Conservation (phyloP, 2,329 filamentous ascomycete genomes). For the Didymella lethalis region DNA sequence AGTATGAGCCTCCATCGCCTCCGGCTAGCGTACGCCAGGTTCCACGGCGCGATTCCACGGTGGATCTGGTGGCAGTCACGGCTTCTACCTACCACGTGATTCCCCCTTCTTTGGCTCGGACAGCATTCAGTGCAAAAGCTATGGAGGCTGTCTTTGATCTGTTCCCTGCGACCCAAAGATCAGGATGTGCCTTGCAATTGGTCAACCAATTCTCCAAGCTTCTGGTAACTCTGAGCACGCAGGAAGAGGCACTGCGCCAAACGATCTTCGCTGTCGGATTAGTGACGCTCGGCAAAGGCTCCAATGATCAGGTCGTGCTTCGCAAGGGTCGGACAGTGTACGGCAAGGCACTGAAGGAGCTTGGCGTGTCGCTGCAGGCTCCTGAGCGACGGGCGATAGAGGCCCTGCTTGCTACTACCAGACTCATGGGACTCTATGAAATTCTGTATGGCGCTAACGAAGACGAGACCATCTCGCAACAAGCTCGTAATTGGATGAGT, state of each 20-base stretch:
- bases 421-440: constrained; percentile 21
- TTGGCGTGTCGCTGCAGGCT: constrained; percentile 31
- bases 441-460: constrained; percentile 41
- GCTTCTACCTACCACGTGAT: constrained; percentile 18
- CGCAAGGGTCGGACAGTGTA: constrained; percentile 37
- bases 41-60: not conserved
- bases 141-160: constrained; percentile 34
- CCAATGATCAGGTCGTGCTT: constrained; percentile 25
- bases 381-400: constrained; percentile 28
- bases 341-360: constrained; percentile 35
- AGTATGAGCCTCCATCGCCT: constrained; percentile 5
- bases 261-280: constrained; percentile 37
- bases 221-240: constrained; percentile 30
- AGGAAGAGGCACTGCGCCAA: constrained; percentile 36
- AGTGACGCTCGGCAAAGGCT: constrained; percentile 33
- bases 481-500: constrained; percentile 40
- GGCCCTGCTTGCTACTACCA: constrained; percentile 38
- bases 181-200: not conserved
- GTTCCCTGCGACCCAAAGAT: constrained; percentile 28
- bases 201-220: constrained; percentile 26
- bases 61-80: constrained; percentile 11
- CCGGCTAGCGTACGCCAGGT: not conserved
- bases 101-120: constrained; percentile 23
- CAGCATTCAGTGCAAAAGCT: constrained; percentile 36
- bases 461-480: constrained; percentile 19